These are phyloP conservation scores for Pulveroboletus sp. DNA, from an alignment of 768 basidiomycete genomes.

Conservation along the genomic window DNA sequence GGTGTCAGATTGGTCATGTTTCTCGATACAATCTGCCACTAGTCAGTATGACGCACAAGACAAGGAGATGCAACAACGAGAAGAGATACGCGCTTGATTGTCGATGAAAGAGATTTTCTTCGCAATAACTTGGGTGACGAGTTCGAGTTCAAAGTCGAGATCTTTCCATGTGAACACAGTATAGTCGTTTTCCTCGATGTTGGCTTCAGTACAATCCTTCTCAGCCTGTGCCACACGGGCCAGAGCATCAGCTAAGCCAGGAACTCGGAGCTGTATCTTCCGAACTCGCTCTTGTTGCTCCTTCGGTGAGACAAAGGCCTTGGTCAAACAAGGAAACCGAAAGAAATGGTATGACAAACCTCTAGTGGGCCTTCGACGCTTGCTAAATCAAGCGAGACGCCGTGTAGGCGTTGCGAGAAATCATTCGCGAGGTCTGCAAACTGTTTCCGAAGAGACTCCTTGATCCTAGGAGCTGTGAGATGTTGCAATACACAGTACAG, in stretches of 20 bases:
- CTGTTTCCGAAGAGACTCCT: constrained; percentile 69
- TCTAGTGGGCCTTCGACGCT: constrained; percentile 73
- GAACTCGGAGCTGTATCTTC: constrained; percentile 62
- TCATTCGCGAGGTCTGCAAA: constrained; percentile 77
- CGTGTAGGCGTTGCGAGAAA: constrained; percentile 63
- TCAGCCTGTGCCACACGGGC: constrained; percentile 59
- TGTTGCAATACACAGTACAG: background rate
- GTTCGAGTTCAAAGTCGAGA: constrained; percentile 81
- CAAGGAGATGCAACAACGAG: background rate
- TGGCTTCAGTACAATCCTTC: constrained; percentile 73
- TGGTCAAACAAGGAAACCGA: constrained; percentile 8
- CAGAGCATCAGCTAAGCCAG: constrained; percentile 56
- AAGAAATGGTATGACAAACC: constrained; percentile 34
- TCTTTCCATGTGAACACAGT: constrained; percentile 88
- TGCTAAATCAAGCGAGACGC: constrained; percentile 67
- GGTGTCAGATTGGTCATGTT: constrained; percentile 94
- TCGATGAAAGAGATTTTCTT: constrained; percentile 96
- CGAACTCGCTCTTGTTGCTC: constrained; percentile 69
- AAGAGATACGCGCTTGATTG: constrained; percentile 65
- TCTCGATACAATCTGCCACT: constrained; percentile 77
- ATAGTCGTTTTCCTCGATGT: constrained; percentile 96
- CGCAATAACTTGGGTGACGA: constrained; percentile 72
- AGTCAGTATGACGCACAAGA: constrained; percentile 9
- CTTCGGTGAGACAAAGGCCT: constrained; percentile 32
- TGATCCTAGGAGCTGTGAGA: constrained; percentile 52